phyloP scores from a whole-genome alignment of 2,329 filamentous ascomycete species.

The Zymoseptoria pseudotritici region DNA sequence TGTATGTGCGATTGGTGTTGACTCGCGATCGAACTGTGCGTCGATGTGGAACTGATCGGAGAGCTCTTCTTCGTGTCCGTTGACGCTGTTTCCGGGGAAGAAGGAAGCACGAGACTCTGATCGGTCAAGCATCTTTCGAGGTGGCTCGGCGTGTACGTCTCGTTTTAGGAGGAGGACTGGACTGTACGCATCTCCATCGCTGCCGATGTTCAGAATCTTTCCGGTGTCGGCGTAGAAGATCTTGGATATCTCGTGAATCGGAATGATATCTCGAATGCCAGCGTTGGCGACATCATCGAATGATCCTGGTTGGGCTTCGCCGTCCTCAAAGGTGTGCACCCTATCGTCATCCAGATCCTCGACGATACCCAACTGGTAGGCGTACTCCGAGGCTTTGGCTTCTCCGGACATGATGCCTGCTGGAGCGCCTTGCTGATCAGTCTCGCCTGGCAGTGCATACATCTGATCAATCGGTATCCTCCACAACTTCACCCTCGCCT shows the following conservation, averaged over 20 bases:
- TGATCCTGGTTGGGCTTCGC: constrained; percentile 46
- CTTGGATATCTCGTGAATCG: constrained; percentile 72
- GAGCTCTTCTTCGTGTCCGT: constrained; percentile 19
- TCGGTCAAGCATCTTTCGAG: constrained; percentile 49
- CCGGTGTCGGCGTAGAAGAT: constrained; percentile 92
- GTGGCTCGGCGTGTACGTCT: constrained; percentile 57
- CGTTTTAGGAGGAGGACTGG: constrained; percentile 69
- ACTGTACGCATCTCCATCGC: constrained; percentile 60
- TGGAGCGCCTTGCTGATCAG: constrained; percentile 23
- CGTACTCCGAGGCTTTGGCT: constrained; percentile 52
- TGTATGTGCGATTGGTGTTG: constrained; percentile 19
- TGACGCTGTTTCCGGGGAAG: constrained; percentile 8
- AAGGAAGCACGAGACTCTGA: constrained; percentile 12
- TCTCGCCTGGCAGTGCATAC: constrained; percentile 36
- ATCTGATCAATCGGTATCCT: constrained; percentile 56
- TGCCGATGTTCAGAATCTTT: constrained; percentile 76
- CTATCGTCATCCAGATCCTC: constrained; percentile 72
- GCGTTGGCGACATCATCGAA: constrained; percentile 56
- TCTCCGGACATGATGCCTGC: constrained; percentile 23
- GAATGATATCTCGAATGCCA: constrained; percentile 59
- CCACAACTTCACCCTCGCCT: constrained; percentile 73
- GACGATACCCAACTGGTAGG: constrained; percentile 73
- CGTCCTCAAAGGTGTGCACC: constrained; percentile 59
- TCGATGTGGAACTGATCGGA: constrained; percentile 40
- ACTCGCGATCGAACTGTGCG: constrained; percentile 39